phyloP scores from a whole-genome alignment of 768 basidiomycete genomes.

The Podaxis sp. region DNA sequence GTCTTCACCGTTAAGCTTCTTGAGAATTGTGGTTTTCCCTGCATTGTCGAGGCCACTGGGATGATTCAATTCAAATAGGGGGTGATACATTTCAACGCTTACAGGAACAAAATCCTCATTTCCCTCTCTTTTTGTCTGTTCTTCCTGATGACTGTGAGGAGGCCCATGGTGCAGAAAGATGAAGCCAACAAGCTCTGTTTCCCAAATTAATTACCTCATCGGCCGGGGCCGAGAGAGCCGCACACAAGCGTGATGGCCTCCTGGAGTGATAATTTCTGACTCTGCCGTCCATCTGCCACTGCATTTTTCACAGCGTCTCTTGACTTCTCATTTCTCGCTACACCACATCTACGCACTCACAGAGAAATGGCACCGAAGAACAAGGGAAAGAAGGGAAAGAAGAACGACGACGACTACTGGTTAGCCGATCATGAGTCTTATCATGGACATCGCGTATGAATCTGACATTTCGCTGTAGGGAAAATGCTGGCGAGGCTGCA shows the following conservation, averaged over 20 bases:
- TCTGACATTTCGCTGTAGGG: constrained; percentile 42
- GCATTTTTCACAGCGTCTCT: background rate
- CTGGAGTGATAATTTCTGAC: background rate
- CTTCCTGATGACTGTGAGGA: constrained; percentile 96
- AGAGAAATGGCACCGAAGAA: constrained; percentile 53
- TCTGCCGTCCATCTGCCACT: background rate
- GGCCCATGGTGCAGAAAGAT: constrained; percentile 61
- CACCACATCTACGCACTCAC: background rate
- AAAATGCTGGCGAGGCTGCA: constrained; percentile 60
- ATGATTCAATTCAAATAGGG: constrained; percentile 16
- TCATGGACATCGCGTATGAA: constrained; percentile 3
- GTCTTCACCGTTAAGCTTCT: constrained; percentile 92
- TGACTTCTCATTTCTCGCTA: background rate
- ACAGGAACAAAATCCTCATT: constrained; percentile 96
- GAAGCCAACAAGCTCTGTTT: background rate
- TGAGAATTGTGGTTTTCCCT: constrained; percentile 97
- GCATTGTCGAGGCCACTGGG: constrained; percentile 95
- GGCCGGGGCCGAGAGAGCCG: constrained; percentile 5
- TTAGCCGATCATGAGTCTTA: constrained; percentile 28
- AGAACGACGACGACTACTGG: constrained; percentile 84
- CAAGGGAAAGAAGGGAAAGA: constrained; percentile 89
- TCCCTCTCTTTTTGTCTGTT: constrained; percentile 94
- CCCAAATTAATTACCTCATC: background rate
- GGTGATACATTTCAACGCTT: constrained; percentile 22
- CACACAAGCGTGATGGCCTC: background rate